These are phyloP conservation scores for Globisporangium parvum DNA, from an alignment of 352 stramenopile genomes.

Conservation along the genomic window DNA sequence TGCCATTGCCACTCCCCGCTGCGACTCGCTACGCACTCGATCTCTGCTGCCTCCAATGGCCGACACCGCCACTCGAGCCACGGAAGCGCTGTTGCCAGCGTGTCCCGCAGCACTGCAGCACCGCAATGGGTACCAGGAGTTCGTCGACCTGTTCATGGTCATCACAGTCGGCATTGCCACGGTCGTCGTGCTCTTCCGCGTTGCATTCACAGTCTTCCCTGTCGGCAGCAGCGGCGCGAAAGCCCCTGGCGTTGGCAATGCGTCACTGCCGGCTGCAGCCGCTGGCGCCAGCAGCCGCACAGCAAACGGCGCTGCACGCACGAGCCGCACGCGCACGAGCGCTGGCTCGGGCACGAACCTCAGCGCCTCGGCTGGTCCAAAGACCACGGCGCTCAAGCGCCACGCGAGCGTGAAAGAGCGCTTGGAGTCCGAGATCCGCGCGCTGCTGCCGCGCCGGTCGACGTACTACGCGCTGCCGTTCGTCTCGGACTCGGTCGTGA, in stretches of 20 bases:
- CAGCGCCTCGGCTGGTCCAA: not conserved
- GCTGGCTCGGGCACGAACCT: not conserved
- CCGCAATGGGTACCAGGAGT: constrained; percentile 23
- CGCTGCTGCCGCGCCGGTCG: constrained; percentile 46
- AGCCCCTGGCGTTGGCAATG: not conserved
- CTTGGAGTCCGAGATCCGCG: constrained; percentile 52
- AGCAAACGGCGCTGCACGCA: not conserved
- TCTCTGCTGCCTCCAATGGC: not conserved
- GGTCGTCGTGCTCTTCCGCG: constrained; percentile 57
- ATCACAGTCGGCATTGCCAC: constrained; percentile 56
- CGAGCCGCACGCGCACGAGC: constrained; percentile 3
- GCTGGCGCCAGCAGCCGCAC: not conserved
- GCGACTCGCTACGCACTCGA: not conserved
- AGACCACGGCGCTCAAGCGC: constrained; percentile 19
- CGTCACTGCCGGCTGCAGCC: not conserved
- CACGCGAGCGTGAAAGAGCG: constrained; percentile 48
- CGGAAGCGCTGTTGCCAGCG: not conserved
- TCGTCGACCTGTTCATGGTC: constrained; percentile 62
- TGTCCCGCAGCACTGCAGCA: not conserved
- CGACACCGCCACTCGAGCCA: not conserved
- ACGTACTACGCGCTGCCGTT: constrained; percentile 78
- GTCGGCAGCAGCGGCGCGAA: not conserved
- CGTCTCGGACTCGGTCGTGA: constrained; percentile 65
- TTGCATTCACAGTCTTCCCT: constrained; percentile 49
- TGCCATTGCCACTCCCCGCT: too few relatives aligned